phyloP scores from a whole-genome alignment of 805 yeast species.

The Saccharomycodes ludwigii region DNA sequence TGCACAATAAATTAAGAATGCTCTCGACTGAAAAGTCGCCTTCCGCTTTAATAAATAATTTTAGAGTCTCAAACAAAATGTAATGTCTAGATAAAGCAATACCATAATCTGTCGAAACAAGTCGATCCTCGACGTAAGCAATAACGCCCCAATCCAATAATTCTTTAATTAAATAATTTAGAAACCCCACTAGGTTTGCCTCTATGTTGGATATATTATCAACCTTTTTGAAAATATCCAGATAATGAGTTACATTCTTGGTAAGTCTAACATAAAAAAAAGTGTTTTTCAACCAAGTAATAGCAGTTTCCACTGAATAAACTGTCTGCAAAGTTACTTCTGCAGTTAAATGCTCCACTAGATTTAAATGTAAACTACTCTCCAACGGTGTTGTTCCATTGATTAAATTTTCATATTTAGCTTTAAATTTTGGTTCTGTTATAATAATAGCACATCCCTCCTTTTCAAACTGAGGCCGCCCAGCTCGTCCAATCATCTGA shows the following conservation, averaged over 20 bases:
- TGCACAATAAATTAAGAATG: conserved; percentile 20
- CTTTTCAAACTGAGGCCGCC: conserved; percentile 45
- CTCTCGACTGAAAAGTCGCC: conserved; percentile 10
- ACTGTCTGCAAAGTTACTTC: conserved; percentile 33
- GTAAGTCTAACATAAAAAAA: conserved; percentile 35
- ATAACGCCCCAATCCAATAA: too few relatives aligned
- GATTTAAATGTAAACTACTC: conserved; percentile 30
- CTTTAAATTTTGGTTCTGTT: conserved; percentile 27
- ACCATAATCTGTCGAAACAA: conserved; percentile 30
- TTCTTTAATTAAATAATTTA: too few relatives aligned
- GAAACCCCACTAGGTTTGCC: too few relatives aligned
- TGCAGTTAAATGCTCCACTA: conserved; percentile 31
- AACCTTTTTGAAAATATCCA: too few relatives aligned
- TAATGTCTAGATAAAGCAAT: conserved; percentile 38
- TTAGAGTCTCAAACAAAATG: conserved; percentile 32
- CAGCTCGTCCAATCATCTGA: conserved; percentile 60
- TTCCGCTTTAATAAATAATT: conserved; percentile 17
- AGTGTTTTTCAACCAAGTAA: conserved; percentile 36
- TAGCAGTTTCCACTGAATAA: conserved; percentile 24
- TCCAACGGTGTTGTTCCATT: conserved; percentile 34
- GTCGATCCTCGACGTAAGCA: conserved; percentile 7
- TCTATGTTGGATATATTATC: too few relatives aligned
- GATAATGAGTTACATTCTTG: conserved; percentile 29
- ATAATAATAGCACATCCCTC: conserved; percentile 36
- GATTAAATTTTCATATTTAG: conserved; percentile 29